Percentiles rank a stretch among this genome's conserved stretches.
Evolutionary conservation across 768 basidiomycete genomes (phyloP).

Genomic region (Neoboletus magnificus): DNA sequence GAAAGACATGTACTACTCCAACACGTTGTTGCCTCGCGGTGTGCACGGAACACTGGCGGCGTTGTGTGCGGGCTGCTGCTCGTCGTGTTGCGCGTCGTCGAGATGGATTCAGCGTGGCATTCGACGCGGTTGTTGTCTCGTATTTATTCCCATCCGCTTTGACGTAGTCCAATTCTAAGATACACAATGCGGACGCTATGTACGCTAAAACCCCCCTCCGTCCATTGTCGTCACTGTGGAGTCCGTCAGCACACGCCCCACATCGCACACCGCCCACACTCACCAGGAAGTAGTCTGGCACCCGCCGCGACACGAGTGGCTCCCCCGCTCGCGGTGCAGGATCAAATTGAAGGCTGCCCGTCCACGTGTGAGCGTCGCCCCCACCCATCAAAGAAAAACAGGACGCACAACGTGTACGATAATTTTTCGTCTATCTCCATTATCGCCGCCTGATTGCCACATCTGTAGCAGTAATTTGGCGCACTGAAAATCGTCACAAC

Average conservation of each 20-base stretch:
- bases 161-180: slow-evolving; percentile 6
- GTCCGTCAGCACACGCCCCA: background rate
- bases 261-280: slow-evolving; percentile 43
- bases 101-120: background rate
- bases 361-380: slow-evolving; percentile 2
- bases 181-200: slow-evolving; percentile 23
- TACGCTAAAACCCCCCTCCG: slow-evolving; percentile 17
- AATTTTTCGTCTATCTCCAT: slow-evolving; percentile 99
- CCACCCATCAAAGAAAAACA: background rate
- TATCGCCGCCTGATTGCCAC: slow-evolving; percentile 99
- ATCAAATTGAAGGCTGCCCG: slow-evolving; percentile 93
- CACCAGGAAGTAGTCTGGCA: slow-evolving; percentile 93
- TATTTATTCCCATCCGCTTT: slow-evolving; percentile 20
- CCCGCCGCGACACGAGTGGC: slow-evolving; percentile 93
- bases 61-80: slow-evolving; percentile 1
- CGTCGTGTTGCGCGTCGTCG: slow-evolving; percentile 13
- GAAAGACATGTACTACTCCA: slow-evolving; percentile 71
- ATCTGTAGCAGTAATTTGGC: slow-evolving; percentile 99
- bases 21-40: slow-evolving; percentile 21
- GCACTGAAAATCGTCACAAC: slow-evolving; percentile 99
- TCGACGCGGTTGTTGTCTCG: slow-evolving; percentile 18
- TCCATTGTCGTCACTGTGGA: slow-evolving; percentile 23
- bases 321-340: slow-evolving; percentile 98
- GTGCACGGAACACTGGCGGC: background rate
- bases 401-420: slow-evolving; percentile 86